These are phyloP conservation scores for Phytophthora sp. DNA, from an alignment of 352 stramenopile genomes.

Conservation along the genomic window DNA sequence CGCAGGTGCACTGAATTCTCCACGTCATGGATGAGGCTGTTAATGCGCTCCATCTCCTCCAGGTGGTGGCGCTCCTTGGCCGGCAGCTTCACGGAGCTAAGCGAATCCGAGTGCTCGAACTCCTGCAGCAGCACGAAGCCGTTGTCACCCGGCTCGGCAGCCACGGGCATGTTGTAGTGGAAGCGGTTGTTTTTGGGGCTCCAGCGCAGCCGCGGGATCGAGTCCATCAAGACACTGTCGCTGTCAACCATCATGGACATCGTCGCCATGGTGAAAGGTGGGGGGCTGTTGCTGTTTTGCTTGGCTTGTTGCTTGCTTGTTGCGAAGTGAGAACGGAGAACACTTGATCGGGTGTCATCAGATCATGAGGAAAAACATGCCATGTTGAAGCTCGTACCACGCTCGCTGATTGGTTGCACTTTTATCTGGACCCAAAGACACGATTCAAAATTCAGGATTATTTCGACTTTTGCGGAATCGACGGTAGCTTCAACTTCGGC, in stretches of 20 bases:
- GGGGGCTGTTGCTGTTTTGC: slow-evolving; percentile 10
- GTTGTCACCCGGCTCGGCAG: slow-evolving; percentile 57
- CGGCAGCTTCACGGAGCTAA: slow-evolving; percentile 47
- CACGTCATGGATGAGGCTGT: slow-evolving; percentile 73
- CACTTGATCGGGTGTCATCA: no score
- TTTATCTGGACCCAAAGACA: slow-evolving; percentile 34
- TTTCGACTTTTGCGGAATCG: slow-evolving; percentile 25
- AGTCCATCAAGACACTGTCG: slow-evolving; percentile 47
- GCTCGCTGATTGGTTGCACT: slow-evolving; percentile 33
- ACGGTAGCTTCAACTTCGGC: slow-evolving; percentile 37
- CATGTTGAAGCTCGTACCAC: not conserved
- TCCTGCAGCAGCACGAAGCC: slow-evolving; percentile 80
- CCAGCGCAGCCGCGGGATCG: slow-evolving; percentile 77
- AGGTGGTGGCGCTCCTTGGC: slow-evolving; percentile 62
- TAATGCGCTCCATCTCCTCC: slow-evolving; percentile 79
- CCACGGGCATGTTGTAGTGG: slow-evolving; percentile 75
- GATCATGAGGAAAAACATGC: not conserved
- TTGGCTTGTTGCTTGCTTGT: slow-evolving; percentile 33
- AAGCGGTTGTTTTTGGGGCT: slow-evolving; percentile 77
- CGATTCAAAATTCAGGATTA: slow-evolving; percentile 7
- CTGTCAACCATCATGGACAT: slow-evolving; percentile 56
- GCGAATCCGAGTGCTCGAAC: slow-evolving; percentile 63
- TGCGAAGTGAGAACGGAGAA: slow-evolving; percentile 34
- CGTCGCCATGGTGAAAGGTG: slow-evolving; percentile 43
- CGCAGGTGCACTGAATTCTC: slow-evolving; percentile 71